A percentile compares a stretch with the other conserved stretches of the same genome.
These are phyloP conservation scores for Verticillium zaregamsianum DNA, from an alignment of 2,329 filamentous ascomycete genomes.

Conservation along the genomic window DNA sequence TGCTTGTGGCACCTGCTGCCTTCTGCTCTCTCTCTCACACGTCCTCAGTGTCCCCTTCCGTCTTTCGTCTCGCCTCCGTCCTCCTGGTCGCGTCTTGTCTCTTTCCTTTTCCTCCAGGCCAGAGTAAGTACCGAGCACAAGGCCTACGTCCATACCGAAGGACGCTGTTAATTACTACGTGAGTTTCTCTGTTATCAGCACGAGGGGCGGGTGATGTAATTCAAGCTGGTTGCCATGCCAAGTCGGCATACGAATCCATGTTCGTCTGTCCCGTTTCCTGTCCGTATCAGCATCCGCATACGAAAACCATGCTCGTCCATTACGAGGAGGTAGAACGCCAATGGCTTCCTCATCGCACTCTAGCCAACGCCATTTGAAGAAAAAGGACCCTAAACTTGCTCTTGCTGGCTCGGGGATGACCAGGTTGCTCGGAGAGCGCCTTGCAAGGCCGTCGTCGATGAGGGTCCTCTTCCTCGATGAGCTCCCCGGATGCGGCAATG, in stretches of 20 bases:
- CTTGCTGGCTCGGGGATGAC: not conserved
- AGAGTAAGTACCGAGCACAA: too few relatives aligned
- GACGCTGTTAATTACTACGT: too few relatives aligned
- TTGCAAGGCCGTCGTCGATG: not conserved
- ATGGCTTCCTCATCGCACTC: too few relatives aligned
- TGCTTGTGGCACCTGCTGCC: not conserved
- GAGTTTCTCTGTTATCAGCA: too few relatives aligned
- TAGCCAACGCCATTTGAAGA: too few relatives aligned
- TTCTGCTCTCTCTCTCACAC: not conserved
- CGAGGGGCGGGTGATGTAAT: not conserved
- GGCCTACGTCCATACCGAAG: too few relatives aligned
- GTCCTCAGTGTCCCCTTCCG: not conserved
- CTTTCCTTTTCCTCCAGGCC: not conserved
- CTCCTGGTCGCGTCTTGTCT: not conserved
- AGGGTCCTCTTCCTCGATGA: not conserved
- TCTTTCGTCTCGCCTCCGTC: not conserved
- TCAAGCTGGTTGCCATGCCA: not conserved
- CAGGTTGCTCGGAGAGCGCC: not conserved
- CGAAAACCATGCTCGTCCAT: too few relatives aligned
- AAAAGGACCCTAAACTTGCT: too few relatives aligned
- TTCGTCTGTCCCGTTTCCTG: too few relatives aligned
- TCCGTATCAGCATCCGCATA: too few relatives aligned
- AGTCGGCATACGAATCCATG: not conserved
- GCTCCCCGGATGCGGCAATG: not conserved
- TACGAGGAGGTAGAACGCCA: too few relatives aligned